Evolutionary conservation across 805 yeast species (phyloP), one percentile per base, ranked within the genome.

Genomic region (Kodamaea sagamina): DNA sequence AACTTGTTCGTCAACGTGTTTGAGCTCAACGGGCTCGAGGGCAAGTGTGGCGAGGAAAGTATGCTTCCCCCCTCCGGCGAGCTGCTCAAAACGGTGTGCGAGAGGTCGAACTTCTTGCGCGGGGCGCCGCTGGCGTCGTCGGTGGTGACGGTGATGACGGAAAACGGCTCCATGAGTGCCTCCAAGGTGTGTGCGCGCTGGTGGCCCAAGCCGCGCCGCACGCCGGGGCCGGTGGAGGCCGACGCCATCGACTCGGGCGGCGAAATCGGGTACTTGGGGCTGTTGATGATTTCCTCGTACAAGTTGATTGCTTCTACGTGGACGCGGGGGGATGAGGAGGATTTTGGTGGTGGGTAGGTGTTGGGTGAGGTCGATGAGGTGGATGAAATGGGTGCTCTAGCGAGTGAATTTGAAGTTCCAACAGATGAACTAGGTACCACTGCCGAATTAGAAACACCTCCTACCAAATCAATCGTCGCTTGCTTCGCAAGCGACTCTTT

Each of bases 11-110:
- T 47, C 11, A 53, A 16, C 28, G 56, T 54, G 36, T 57, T 54
- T 8, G 52, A 36, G 32, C 53, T 46, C 29, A 57, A 47, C 1
- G 62, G 63, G 7, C 62, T 52, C 17, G 42, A 29, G 3, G 52
- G 49, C 4, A 42, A 32, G 42, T 39, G 31, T 6, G 27, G 38
- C 18, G 26, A 32, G 12, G 26, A 4, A 12, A 35, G 15, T 35
- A 35, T 13, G 28, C 38, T 22, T 17, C 10, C n/a, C 16, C 38
- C 16, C 3, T 11, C 26, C 4, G 54, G 48, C 4, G 58, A 49
- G 12, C 50, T 44, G 4, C 52, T 44, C 13, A 44, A 43, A 1
- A 47, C 47, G 11, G 49, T 49, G 29, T 53, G 58, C n/a, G 58
- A 50, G 17, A 55, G 49, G 19, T 57, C 60, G 41, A 43, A 49